phyloP scores from a whole-genome alignment of 208 protist genomes.

The Trypanosoma platydactyli region DNA sequence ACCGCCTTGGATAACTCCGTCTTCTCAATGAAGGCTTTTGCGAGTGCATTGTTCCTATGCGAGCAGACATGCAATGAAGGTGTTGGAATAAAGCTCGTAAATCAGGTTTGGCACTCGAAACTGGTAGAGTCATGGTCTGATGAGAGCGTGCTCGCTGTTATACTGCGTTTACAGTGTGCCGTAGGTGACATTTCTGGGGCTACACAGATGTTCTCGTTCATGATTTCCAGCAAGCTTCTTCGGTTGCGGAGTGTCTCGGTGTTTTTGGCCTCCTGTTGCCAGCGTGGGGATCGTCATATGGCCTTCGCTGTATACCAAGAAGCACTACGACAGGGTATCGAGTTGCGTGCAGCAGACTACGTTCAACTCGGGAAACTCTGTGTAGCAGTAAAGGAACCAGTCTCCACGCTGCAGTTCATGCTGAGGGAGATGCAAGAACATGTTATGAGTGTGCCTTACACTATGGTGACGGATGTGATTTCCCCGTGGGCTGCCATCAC shows the following conservation, averaged over 20 bases:
- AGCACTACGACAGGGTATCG: slow-evolving; percentile 42
- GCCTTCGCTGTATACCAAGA: slow-evolving; percentile 50
- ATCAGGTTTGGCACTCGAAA: slow-evolving; percentile 32
- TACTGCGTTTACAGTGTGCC: slow-evolving; percentile 65
- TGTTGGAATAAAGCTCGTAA: slow-evolving; percentile 46
- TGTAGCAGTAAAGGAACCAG: slow-evolving; percentile 41
- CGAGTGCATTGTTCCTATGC: slow-evolving; percentile 55
- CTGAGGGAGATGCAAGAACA: slow-evolving; percentile 62
- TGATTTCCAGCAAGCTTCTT: slow-evolving; percentile 47
- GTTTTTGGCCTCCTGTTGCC: slow-evolving; percentile 59
- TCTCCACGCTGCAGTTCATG: slow-evolving; percentile 45
- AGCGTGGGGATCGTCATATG: slow-evolving; percentile 21
- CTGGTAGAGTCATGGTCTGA: slow-evolving; percentile 37
- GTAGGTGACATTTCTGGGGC: slow-evolving; percentile 42
- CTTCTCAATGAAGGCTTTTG: slow-evolving; percentile 40
- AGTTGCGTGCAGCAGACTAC: slow-evolving; percentile 50
- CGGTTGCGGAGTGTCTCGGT: slow-evolving; percentile 50
- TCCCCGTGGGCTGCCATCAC: slow-evolving; percentile 36
- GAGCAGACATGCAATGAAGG: slow-evolving; percentile 31
- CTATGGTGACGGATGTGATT: slow-evolving; percentile 46
- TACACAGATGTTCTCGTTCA: slow-evolving; percentile 55
- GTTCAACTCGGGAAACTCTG: slow-evolving; percentile 48
- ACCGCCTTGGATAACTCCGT: slow-evolving; percentile 11
- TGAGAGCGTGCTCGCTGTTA: slow-evolving; percentile 60
- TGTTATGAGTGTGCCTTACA: slow-evolving; percentile 32